These are phyloP conservation scores for Echinosophora koreensis DNA, from an alignment of 306 rosid genomes.

Conservation along the genomic window DNA sequence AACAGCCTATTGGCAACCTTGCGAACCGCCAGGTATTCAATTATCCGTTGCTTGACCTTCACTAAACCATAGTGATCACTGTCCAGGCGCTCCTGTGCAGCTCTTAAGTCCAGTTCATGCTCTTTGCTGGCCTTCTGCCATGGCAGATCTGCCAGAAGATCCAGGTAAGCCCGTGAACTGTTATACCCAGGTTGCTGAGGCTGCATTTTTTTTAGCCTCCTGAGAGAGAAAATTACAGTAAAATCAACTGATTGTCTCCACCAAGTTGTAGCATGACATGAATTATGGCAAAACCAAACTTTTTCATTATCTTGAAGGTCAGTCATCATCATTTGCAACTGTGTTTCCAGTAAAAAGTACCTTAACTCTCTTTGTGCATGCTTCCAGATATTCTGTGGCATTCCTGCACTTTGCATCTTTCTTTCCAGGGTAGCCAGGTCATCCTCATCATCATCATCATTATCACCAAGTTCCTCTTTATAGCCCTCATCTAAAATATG, in stretches of 20 bases:
- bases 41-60: conserved; percentile 95
- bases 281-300: conserved; percentile 8
- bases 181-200: conserved; percentile 99
- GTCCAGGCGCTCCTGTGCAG: conserved; percentile 89
- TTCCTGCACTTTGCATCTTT: conserved; percentile 96
- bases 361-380: conserved; percentile 92
- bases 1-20: conserved; percentile 67
- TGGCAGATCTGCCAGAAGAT: conserved; percentile 97
- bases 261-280: conserved; percentile 26
- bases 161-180: conserved; percentile 92
- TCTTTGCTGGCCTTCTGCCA: conserved; percentile 91
- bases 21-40: conserved; percentile 96
- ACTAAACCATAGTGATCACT: conserved; percentile 90
- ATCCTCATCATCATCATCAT: conserved; percentile 97
- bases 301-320: not conserved
- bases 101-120: conserved; percentile 82
- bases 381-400: conserved; percentile 97
- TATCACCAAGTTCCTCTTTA: conserved; percentile 98
- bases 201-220: conserved; percentile 99
- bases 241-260: conserved; percentile 29
- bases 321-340: conserved; percentile 14
- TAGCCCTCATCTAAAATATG: conserved; percentile 88
- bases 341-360: conserved; percentile 50
- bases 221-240: conserved; percentile 45
- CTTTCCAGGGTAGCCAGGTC: conserved; percentile 90